Evolutionary conservation across 2,329 filamentous ascomycete species (phyloP), one percentile per base, ranked within the genome.

Genomic region (Cryphonectria radicalis): DNA sequence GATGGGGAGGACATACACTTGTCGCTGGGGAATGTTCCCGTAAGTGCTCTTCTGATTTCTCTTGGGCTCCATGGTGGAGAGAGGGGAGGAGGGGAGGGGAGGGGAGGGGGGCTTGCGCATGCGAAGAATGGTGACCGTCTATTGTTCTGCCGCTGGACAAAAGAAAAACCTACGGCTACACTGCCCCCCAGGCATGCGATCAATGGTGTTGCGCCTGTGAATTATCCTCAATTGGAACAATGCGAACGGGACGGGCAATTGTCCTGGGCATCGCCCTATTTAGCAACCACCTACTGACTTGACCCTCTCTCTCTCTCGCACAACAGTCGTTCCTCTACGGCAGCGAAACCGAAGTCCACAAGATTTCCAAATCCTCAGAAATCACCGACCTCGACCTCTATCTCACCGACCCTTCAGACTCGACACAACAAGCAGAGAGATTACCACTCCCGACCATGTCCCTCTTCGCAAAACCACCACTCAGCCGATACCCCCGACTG

Each of bases 1-100:
- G 84, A 85, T 81, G 88, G 88, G 66, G 84, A 87, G 69, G 82
- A 85, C 63, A 84, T 91, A 68, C 83, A 88, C 76, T 81, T 91
- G 76, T 84, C 86, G 6, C 79, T 91, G 73, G 89, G 89, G 57
- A 83, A 82, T 76, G 84, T 80, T 75, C 89, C 89, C 53, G 89
- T 91, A 87, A 84, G 89, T 84, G 22, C 37, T 14, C n/a, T 17
- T 17, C 3, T 69, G 67, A 65, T 67, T 42, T 32, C n/a, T 40
- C 8, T 19, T 25, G 25, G 19, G 28, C 6, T n/a, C n/a, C n/a
- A 50, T 25, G 67, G 53, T 17, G 59, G 37, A 14, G 50, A 22
- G 22, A 35, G 60, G 19, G 19, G 35, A 3, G 17, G 32, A 0
- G 14, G 11, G 17, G 22, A 35, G 60, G 19, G 19, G 35, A 4